Percentiles rank a stretch among this genome's conserved stretches.
Evolutionary conservation across 257 asterid species (phyloP).

Genomic region (Solanum appendiculatum): DNA sequence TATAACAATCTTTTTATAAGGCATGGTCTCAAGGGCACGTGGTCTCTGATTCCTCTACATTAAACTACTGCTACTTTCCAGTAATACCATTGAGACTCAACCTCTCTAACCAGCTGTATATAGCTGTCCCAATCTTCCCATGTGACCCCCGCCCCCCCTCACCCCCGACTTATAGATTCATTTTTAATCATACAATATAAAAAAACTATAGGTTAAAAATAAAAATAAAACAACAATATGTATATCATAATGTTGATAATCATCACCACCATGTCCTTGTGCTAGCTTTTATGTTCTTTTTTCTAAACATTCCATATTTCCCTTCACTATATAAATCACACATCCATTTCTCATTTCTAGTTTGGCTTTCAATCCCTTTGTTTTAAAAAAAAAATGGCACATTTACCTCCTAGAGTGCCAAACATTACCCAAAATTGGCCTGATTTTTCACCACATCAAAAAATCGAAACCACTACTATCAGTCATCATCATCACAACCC

Average conservation of each 20-base stretch:
- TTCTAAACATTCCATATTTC: background rate
- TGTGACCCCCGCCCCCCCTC: slow-evolving; percentile 45
- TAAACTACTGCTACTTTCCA: slow-evolving; percentile 42
- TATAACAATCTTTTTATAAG: background rate
- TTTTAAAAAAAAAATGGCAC: slow-evolving; percentile 55
- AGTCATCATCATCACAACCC: slow-evolving; percentile 2
- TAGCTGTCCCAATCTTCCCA: slow-evolving; percentile 86
- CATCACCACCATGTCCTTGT: background rate
- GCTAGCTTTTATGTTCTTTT: background rate
- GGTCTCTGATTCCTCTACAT: slow-evolving; percentile 69
- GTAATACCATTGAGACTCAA: slow-evolving; percentile 70
- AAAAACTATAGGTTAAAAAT: background rate
- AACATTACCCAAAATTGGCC: slow-evolving; percentile 53
- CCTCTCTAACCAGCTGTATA: slow-evolving; percentile 63
- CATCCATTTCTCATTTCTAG: background rate
- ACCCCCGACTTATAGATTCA: background rate
- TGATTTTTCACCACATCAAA: slow-evolving; percentile 28
- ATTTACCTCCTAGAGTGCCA: slow-evolving; percentile 80
- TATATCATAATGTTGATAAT: background rate
- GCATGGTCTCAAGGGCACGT: slow-evolving; percentile 50
- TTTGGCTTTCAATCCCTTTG: background rate
- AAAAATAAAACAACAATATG: background rate
- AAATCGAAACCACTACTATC: background rate
- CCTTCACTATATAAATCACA: background rate
- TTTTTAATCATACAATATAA: background rate